Percentiles rank a stretch among this genome's conserved stretches.
These are phyloP conservation scores for Tetrahymena malaccensis DNA, from an alignment of 73 alveolate species.

Conservation along the genomic window DNA sequence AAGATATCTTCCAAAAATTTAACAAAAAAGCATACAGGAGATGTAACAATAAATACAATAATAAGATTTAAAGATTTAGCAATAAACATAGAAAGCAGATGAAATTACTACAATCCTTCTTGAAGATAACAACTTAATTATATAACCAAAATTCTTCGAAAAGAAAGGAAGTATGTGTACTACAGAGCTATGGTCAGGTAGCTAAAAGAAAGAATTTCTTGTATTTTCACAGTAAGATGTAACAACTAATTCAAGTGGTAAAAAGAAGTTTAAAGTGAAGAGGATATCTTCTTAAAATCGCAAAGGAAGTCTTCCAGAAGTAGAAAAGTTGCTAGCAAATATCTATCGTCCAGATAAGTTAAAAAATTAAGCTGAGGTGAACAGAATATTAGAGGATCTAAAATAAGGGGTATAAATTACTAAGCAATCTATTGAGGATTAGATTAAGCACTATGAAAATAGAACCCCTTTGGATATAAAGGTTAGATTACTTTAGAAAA, in stretches of 20 bases:
- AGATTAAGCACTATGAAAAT: not conserved
- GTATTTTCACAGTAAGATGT: not conserved
- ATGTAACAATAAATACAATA: not conserved
- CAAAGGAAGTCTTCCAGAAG: not conserved
- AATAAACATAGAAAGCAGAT: not conserved
- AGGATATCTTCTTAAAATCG: not conserved
- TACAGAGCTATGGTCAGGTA: not conserved
- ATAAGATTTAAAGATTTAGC: not conserved
- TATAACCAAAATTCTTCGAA: not conserved
- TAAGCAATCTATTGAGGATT: not conserved
- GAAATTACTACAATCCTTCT: not conserved
- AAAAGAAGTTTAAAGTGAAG: not conserved
- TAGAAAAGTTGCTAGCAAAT: not conserved
- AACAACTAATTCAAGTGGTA: not conserved
- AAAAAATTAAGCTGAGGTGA: not conserved
- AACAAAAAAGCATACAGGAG: not conserved
- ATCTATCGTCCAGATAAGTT: not conserved
- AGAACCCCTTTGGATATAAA: not conserved
- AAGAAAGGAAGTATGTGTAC: not conserved
- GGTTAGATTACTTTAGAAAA: not conserved
- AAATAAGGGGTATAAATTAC: not conserved
- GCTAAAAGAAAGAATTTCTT: not conserved
- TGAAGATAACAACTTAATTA: not conserved
- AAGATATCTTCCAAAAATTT: not conserved
- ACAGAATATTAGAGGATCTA: not conserved